Conservation (phyloP, 164 flowering plant genomes). For the Umbilicus rupestris region DNA sequence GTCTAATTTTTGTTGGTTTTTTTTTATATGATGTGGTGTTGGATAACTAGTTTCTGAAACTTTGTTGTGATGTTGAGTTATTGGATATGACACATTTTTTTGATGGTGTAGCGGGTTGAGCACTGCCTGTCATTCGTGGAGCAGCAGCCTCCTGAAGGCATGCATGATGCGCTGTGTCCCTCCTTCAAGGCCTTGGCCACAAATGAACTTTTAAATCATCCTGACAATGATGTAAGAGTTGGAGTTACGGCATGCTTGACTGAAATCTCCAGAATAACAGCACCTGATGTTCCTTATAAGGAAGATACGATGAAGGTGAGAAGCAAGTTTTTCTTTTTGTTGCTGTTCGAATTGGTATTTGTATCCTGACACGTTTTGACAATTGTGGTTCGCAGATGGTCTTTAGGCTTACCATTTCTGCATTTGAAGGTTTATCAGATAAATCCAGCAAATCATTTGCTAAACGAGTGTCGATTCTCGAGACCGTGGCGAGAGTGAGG, state of each 20-base stretch:
- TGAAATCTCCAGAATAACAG: conserved; percentile 37
- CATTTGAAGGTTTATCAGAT: conserved; percentile 45
- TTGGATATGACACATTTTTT: not conserved
- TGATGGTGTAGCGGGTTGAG: not conserved
- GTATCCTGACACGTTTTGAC: not conserved
- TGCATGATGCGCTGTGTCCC: conserved; percentile 25
- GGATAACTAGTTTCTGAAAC: too few relatives aligned
- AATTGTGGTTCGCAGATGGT: conserved; percentile 29
- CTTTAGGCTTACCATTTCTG: conserved; percentile 53
- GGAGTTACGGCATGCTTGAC: conserved; percentile 26
- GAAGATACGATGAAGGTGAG: conserved; percentile 36
- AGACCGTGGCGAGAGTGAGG: conserved; percentile 59
- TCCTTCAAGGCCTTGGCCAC: conserved; percentile 26
- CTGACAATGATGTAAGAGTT: conserved; percentile 24
- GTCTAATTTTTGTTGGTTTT: too few relatives aligned
- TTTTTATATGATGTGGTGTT: too few relatives aligned
- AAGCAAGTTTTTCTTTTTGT: too few relatives aligned
- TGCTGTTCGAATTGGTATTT: not conserved
- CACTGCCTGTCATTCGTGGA: conserved; percentile 13
- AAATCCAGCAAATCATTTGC: conserved; percentile 34
- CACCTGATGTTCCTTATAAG: conserved; percentile 34
- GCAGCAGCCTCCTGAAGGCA: conserved; percentile 22
- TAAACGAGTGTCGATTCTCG: conserved; percentile 45
- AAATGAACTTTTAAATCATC: conserved; percentile 21
- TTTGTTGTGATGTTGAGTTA: too few relatives aligned